Evolutionary conservation across 1,284 basidiomycete species (phyloP).

Genomic region (Golubevia pallescens): DNA sequence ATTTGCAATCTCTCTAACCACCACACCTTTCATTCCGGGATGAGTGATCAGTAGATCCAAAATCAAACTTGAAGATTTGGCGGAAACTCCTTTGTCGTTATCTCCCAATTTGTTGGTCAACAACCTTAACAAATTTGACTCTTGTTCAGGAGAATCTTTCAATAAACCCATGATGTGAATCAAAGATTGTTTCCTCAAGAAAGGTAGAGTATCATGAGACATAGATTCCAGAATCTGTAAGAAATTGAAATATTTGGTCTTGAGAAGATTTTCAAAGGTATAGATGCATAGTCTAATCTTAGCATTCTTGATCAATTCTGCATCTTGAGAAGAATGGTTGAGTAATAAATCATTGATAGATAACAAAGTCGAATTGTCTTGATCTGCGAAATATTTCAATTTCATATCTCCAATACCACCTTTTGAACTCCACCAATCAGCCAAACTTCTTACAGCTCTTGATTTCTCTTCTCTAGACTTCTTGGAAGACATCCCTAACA

Average conservation of each 20-base stretch:
- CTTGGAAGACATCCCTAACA: conserved; percentile 82
- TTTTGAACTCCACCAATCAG: conserved; percentile 83
- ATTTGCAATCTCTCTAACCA: conserved; percentile 84
- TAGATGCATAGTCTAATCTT: too few species aligned
- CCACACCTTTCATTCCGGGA: conserved; percentile 89
- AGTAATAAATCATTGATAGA: not conserved
- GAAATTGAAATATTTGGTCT: conserved; percentile 25
- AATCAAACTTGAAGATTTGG: conserved; percentile 85
- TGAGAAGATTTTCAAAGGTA: conserved; percentile 6
- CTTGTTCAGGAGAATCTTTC: conserved; percentile 90
- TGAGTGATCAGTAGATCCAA: conserved; percentile 88
- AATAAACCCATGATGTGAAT: conserved; percentile 76
- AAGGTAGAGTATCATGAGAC: conserved; percentile 84
- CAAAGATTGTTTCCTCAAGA: conserved; percentile 82
- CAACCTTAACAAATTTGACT: conserved; percentile 89
- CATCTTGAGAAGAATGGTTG: not conserved
- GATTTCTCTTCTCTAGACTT: conserved; percentile 89
- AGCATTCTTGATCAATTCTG: too few species aligned
- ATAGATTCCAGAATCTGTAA: conserved; percentile 70
- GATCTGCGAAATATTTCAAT: conserved; percentile 70
- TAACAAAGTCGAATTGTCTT: not conserved
- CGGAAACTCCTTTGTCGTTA: conserved; percentile 83
- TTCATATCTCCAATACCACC: conserved; percentile 76
- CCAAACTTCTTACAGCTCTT: conserved; percentile 85
- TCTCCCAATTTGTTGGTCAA: conserved; percentile 88